Conservation (phyloP, 1,284 basidiomycete species). For the Xerocomus amazonicus region DNA sequence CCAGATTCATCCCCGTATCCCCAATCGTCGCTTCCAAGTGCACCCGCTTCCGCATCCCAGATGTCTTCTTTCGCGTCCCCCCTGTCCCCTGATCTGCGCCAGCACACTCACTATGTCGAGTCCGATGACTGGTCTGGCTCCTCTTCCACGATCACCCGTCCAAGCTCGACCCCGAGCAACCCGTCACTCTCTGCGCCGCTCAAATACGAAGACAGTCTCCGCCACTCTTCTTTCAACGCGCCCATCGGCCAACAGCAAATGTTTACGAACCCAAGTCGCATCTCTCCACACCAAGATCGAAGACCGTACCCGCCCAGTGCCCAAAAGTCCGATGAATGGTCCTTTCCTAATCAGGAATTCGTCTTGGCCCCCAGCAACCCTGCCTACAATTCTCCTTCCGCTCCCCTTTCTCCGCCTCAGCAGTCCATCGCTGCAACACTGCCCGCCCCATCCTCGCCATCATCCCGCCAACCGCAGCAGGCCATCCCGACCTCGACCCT, state of each 20-base stretch:
- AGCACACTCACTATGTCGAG: slow-evolving; percentile 27
- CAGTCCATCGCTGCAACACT: slow-evolving; percentile 37
- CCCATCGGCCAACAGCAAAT: slow-evolving; percentile 54
- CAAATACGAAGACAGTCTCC: slow-evolving; percentile 62
- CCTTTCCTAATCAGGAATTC: slow-evolving; percentile 35
- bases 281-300: slow-evolving; percentile 64
- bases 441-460: slow-evolving; percentile 39
- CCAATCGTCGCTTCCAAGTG: slow-evolving; percentile 43
- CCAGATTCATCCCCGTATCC: slow-evolving; percentile 40
- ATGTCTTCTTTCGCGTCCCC: slow-evolving; percentile 51
- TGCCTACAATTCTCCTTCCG: slow-evolving; percentile 23
- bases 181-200: slow-evolving; percentile 40
- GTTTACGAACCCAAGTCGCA: slow-evolving; percentile 63
- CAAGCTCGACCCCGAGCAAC: slow-evolving; percentile 46
- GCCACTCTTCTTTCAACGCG: slow-evolving; percentile 59
- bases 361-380: slow-evolving; percentile 28
- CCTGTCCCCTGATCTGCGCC: slow-evolving; percentile 42
- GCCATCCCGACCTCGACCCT: slow-evolving; percentile 51
- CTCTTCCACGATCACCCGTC: slow-evolving; percentile 42
- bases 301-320: slow-evolving; percentile 31
- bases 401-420: slow-evolving; percentile 25
- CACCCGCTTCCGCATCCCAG: slow-evolving; percentile 44
- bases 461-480: slow-evolving; percentile 54
- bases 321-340: slow-evolving; percentile 40
- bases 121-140: slow-evolving; percentile 34